Evolutionary conservation across 1,284 basidiomycete species (phyloP), one percentile per base, ranked within the genome.

Genomic region (Apiotrichum laibachii): DNA sequence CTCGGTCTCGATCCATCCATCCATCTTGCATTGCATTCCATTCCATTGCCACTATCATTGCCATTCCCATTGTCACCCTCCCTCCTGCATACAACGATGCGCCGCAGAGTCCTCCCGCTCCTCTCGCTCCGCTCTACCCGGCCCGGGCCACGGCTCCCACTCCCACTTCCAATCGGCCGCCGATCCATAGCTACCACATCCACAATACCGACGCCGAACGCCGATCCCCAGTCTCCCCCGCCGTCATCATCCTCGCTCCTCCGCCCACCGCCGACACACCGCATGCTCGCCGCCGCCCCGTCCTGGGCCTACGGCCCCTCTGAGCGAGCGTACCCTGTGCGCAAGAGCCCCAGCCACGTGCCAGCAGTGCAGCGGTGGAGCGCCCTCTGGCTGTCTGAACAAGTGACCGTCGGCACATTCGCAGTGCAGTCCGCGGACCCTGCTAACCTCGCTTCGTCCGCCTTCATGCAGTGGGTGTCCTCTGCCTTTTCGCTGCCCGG

Each of bases 361-460:
- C 55, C 59, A 10, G 54, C 55, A 15, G 55, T 60, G 5, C 59
- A 60, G 51, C 59, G 59, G 1, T 60, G 52, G 51, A 56, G 54
- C 18, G 47, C 52, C 3, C 34, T 50, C 1, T 47, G 50, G n/a
- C 51, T 46, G 6, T 2, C 19, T 7, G 47, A 34, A 5, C 35
- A 53, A 26, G 35, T 56, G 18, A 47, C 49, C 0, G 48, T 56
- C 16, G 59, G 31, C 19, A 40, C 33, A 2, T 56, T 56, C 15
- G 59, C 51, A 11, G 51, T 56, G 16, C 59, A 60, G 37, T 37
- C 46, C 2, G 19, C 12, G 12, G 18, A 18, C 26, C 51, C 31
- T 13, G 51, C 12, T 0, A 12, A 31, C 12, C 39, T 56, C 16
- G 35, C 21, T 1, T 1, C n/a, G 1, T 48, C 52, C 2, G 26